Evolutionary conservation across 192 early-diverging fungal species (phyloP).

Genomic region (Coemansia sp.): DNA sequence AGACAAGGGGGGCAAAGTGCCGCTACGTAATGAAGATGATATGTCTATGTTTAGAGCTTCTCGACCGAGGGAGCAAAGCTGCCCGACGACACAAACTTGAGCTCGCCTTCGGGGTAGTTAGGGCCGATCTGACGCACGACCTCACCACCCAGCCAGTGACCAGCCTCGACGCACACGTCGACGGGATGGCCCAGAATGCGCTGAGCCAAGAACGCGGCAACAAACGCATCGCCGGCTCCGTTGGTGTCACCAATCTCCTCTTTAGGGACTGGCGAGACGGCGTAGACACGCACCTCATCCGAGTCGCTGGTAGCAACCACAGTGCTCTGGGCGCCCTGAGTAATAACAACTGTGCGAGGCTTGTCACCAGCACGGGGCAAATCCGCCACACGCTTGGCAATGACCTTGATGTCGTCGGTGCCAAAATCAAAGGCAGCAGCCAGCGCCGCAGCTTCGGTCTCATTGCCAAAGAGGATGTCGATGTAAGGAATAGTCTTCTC

Average conservation of each 20-base stretch:
- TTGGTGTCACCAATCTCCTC: slow-evolving; percentile 94
- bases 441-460: slow-evolving; percentile 91
- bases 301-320: slow-evolving; percentile 66
- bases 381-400: slow-evolving; percentile 82
- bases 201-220: slow-evolving; percentile 90
- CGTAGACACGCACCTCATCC: slow-evolving; percentile 65
- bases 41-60: slow-evolving; percentile 24
- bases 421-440: slow-evolving; percentile 72
- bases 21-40: background rate
- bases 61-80: slow-evolving; percentile 38
- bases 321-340: slow-evolving; percentile 66
- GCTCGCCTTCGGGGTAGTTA: slow-evolving; percentile 67
- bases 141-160: slow-evolving; percentile 87
- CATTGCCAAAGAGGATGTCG: slow-evolving; percentile 96
- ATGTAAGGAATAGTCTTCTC: slow-evolving; percentile 82
- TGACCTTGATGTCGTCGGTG: slow-evolving; percentile 76
- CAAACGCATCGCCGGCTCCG: slow-evolving; percentile 98
- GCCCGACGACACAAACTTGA: slow-evolving; percentile 39
- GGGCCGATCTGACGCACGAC: slow-evolving; percentile 83
- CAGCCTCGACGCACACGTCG: slow-evolving; percentile 76
- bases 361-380: slow-evolving; percentile 80
- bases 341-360: slow-evolving; percentile 89
- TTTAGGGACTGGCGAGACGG: slow-evolving; percentile 62
- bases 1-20: background rate
- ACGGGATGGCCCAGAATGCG: slow-evolving; percentile 73